Percentiles rank a stretch among this genome's conserved stretches.
These are phyloP conservation scores for Globisporangium iwayamae DNA, from an alignment of 352 stramenopile genomes.

Conservation along the genomic window DNA sequence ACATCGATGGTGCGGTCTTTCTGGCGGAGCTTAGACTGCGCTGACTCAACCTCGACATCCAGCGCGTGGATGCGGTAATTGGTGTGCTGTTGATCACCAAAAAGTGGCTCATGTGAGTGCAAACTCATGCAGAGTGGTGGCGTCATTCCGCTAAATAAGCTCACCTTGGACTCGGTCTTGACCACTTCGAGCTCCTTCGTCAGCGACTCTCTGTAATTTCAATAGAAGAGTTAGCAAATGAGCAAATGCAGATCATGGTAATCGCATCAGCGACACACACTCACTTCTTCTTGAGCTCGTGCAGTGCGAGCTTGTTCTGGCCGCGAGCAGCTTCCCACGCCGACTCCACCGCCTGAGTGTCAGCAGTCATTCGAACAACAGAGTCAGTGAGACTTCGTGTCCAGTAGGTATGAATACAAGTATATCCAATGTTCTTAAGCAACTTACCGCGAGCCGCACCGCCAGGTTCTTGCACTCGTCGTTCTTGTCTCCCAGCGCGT, in stretches of 20 bases:
- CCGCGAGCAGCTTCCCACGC: slow-evolving; percentile 74
- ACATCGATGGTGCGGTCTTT: slow-evolving; percentile 68
- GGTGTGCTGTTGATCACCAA: slow-evolving; percentile 33
- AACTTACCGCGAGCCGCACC: slow-evolving; percentile 53
- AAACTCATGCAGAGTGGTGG: not conserved
- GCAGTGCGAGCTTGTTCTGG: slow-evolving; percentile 71
- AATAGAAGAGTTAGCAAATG: too few relatives aligned
- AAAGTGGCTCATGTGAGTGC: not conserved
- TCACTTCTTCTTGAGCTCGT: slow-evolving; percentile 82
- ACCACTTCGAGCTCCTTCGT: slow-evolving; percentile 64
- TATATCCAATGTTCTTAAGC: not conserved
- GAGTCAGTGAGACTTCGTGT: not conserved
- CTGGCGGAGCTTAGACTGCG: slow-evolving; percentile 67
- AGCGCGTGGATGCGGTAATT: slow-evolving; percentile 72
- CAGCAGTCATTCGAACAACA: not conserved
- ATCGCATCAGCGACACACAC: too few relatives aligned
- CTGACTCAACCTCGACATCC: slow-evolving; percentile 72
- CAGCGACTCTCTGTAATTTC: slow-evolving; percentile 37
- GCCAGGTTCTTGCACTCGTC: slow-evolving; percentile 71
- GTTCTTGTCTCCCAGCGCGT: slow-evolving; percentile 42
- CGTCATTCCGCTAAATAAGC: not conserved
- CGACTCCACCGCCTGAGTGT: slow-evolving; percentile 56
- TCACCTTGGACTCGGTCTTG: slow-evolving; percentile 64
- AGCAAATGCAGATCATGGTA: too few relatives aligned
- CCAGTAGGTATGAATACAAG: not conserved